These are phyloP conservation scores for Fusarium illudens DNA, from an alignment of 2,329 filamentous ascomycete genomes.

Conservation along the genomic window DNA sequence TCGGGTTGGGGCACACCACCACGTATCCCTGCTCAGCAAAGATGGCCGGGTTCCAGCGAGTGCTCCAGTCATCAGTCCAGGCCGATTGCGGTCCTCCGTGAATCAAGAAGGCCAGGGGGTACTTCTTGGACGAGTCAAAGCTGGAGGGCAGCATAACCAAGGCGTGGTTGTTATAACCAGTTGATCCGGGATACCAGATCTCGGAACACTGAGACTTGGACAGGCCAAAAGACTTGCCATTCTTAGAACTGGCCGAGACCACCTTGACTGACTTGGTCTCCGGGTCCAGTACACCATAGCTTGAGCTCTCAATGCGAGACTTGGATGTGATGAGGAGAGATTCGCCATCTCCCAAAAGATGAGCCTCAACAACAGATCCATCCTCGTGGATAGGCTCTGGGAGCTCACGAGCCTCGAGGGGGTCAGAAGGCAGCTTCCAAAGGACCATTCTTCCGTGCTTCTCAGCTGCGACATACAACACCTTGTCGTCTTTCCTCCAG, in stretches of 20 bases:
- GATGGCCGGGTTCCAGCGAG: slow-evolving; percentile 85
- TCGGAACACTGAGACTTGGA: slow-evolving; percentile 70
- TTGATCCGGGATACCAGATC: slow-evolving; percentile 74
- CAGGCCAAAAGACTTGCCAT: slow-evolving; percentile 73
- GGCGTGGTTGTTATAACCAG: slow-evolving; percentile 72
- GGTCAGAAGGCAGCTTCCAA: slow-evolving; percentile 68
- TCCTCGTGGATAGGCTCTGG: slow-evolving; percentile 61
- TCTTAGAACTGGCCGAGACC: slow-evolving; percentile 71
- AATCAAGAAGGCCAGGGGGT: slow-evolving; percentile 81
- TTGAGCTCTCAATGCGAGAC: slow-evolving; percentile 76
- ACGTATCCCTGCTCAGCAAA: slow-evolving; percentile 91
- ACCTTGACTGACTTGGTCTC: slow-evolving; percentile 48
- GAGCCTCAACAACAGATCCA: slow-evolving; percentile 64
- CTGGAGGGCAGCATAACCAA: slow-evolving; percentile 70
- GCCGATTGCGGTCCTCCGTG: slow-evolving; percentile 85
- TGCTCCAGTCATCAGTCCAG: slow-evolving; percentile 80
- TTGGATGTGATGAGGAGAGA: slow-evolving; percentile 71
- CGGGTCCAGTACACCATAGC: slow-evolving; percentile 69
- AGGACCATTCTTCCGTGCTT: slow-evolving; percentile 69
- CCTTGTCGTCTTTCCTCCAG: slow-evolving; percentile 67
- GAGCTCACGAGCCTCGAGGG: slow-evolving; percentile 56
- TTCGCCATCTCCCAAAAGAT: slow-evolving; percentile 57
- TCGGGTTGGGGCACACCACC: slow-evolving; percentile 82
- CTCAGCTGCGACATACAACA: slow-evolving; percentile 79
- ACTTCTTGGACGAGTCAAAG: slow-evolving; percentile 76